A percentile compares a stretch with the other conserved stretches of the same genome.
These are phyloP conservation scores for Hymenoscyphus linearis DNA, from an alignment of 2,329 filamentous ascomycete genomes.

Conservation along the genomic window DNA sequence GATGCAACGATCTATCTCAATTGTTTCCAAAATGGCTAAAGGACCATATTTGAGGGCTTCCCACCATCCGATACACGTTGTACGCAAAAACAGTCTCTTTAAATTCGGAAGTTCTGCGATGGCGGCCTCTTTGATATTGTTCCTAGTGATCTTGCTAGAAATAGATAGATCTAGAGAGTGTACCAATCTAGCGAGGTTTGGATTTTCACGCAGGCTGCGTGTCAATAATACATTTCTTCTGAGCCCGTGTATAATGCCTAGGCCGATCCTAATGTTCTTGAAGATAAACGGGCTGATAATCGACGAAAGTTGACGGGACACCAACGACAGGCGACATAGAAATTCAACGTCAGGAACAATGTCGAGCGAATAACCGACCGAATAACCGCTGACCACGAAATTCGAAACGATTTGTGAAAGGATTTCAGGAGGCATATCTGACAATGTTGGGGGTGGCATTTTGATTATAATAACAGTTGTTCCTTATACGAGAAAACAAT, in stretches of 20 bases:
- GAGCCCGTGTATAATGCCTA: not conserved
- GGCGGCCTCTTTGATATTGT: not conserved
- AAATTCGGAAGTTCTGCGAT: not conserved
- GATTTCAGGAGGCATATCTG: not conserved
- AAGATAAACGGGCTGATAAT: not conserved
- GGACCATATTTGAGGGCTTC: not conserved
- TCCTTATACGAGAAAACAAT: too few relatives aligned
- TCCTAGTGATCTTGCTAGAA: not conserved
- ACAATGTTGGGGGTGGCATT: not conserved
- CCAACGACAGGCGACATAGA: not conserved
- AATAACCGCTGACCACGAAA: not conserved
- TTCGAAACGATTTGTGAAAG: not conserved
- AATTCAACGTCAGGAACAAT: not conserved
- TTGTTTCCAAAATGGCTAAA: not conserved
- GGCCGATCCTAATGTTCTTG: not conserved
- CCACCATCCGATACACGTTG: not conserved
- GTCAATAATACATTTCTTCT: not conserved
- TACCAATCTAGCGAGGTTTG: not conserved
- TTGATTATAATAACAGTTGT: not conserved
- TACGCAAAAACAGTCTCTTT: not conserved
- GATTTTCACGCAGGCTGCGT: not conserved
- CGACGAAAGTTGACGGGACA: not conserved
- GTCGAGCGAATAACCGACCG: too few relatives aligned
- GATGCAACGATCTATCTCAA: not conserved
- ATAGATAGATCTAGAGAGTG: not conserved